A percentile compares a stretch with the other conserved stretches of the same genome.
These are phyloP conservation scores for Pestalotiopsis sp. DNA, from an alignment of 2,329 filamentous ascomycete genomes.

Conservation along the genomic window DNA sequence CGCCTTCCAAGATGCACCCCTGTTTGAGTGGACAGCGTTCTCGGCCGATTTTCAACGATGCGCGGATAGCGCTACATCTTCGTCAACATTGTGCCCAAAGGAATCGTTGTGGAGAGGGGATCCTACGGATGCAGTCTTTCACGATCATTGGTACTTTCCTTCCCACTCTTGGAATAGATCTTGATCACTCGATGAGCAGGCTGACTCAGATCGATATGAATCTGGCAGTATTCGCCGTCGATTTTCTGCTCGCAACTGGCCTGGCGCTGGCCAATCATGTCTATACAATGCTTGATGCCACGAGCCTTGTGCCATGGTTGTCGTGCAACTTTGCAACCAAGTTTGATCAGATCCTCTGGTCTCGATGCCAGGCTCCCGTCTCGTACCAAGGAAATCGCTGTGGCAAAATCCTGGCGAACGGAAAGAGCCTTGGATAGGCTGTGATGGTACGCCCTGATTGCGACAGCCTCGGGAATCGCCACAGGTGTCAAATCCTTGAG, in stretches of 20 bases:
- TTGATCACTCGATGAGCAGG: constrained; percentile 55
- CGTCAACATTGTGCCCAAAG: background rate
- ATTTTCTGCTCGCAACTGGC: constrained; percentile 82
- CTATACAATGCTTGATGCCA: constrained; percentile 73
- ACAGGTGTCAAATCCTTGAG: constrained; percentile 75
- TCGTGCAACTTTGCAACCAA: constrained; percentile 64
- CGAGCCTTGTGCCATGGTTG: constrained; percentile 65
- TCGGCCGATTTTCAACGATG: constrained; percentile 63
- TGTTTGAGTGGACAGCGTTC: constrained; percentile 57
- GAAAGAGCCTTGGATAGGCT: constrained; percentile 68
- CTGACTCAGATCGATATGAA: constrained; percentile 72
- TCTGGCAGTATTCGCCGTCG: constrained; percentile 88
- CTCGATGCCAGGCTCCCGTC: constrained; percentile 21
- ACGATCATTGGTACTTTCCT: constrained; percentile 79
- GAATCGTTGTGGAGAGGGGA: background rate
- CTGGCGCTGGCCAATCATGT: constrained; percentile 57
- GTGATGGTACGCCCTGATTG: constrained; percentile 66
- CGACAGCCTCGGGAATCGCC: constrained; percentile 53
- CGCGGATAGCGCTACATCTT: constrained; percentile 52
- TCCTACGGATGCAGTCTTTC: constrained; percentile 55
- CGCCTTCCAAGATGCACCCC: constrained; percentile 79
- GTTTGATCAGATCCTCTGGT: constrained; percentile 46
- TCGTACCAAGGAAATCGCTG: constrained; percentile 57
- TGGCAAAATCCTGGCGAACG: constrained; percentile 67
- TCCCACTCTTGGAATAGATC: constrained; percentile 91